phyloP scores from a whole-genome alignment of 2,329 filamentous ascomycete species.

The Talaromyces sp. region DNA sequence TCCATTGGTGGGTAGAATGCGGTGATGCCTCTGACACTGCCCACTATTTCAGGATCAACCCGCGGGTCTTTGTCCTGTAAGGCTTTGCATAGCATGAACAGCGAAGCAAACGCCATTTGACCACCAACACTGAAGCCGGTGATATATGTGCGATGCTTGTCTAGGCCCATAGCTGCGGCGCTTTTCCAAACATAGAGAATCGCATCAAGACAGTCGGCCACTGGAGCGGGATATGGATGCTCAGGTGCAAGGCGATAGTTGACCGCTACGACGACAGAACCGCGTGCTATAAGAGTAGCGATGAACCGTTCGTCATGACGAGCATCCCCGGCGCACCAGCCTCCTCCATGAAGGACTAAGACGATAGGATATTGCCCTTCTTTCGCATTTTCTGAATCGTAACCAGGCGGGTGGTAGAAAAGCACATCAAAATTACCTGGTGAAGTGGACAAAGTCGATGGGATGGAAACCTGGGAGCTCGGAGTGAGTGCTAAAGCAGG shows the following conservation, averaged over 20 bases:
- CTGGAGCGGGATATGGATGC: not conserved
- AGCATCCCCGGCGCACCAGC: slow-evolving; percentile 44
- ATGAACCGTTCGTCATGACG: slow-evolving; percentile 38
- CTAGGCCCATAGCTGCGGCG: not conserved
- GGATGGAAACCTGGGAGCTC: not conserved
- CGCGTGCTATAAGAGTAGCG: slow-evolving; percentile 28
- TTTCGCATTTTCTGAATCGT: not conserved
- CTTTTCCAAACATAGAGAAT: not conserved
- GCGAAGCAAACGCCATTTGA: not conserved
- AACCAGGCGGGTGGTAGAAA: not conserved
- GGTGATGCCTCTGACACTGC: not conserved
- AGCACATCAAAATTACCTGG: not conserved
- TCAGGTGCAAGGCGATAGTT: slow-evolving; percentile 3
- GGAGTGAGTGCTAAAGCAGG: not conserved
- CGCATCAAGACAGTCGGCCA: not conserved
- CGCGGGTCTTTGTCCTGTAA: not conserved
- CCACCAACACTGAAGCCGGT: not conserved
- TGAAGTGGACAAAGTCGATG: not conserved
- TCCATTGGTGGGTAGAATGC: not conserved
- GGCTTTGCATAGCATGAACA: not conserved
- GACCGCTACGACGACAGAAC: slow-evolving; percentile 11
- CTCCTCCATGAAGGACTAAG: slow-evolving; percentile 40
- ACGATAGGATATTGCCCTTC: not conserved
- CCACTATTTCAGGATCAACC: not conserved
- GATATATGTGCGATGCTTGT: not conserved